Evolutionary conservation across 805 yeast species (phyloP), one percentile per base, ranked within the genome.

Genomic region (Ogataea sp.): DNA sequence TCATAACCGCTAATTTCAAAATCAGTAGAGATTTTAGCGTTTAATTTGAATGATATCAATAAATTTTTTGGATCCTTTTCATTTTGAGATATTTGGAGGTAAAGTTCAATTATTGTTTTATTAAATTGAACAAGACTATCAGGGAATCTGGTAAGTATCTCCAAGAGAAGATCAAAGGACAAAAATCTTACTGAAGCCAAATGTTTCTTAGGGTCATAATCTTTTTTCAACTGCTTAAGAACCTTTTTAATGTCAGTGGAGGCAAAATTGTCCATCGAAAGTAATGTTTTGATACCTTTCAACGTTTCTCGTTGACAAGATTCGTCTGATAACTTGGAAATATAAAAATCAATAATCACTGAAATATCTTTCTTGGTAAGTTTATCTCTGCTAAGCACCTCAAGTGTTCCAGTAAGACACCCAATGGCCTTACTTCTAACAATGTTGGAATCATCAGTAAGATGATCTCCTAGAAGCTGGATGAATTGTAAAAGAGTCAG

Each of bases 1-100:
- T 72, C 53, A 51, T 57, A 62, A n/a, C 59, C 56, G 32, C 59
- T 47, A 37, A 75, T 65, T 3, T 65, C 61, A 21, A 77, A 62
- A 3, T 49, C 50, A 17, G 53, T 42, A 16, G 78, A 66, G 13
- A 89, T 71, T 5, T 39, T 32, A 11, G 57, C 47, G 46, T 80
- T 76, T 33, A 87, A 52, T 4, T 65, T 56, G 49, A 90, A 85
- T 2, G 95, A 83, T 2, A 73, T 44, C 49, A 93, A 55, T 45
- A 93, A 65, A 59, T 94, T 93, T 43, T 83, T 71, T 3, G 99
- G 99, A 59, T 93, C 98, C 51, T 93, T 94, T 53, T 93, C 99
- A 29, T 95, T 95, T 14, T 76, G 67, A 2, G 95, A 84, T 23
- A 87, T 53, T 41, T 78, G 76, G 27, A 85, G 53, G 46, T 83